A percentile compares a stretch with the other conserved stretches of the same genome.
phyloP scores from a whole-genome alignment of 331 rosid species.

The Acacia pycnantha region DNA sequence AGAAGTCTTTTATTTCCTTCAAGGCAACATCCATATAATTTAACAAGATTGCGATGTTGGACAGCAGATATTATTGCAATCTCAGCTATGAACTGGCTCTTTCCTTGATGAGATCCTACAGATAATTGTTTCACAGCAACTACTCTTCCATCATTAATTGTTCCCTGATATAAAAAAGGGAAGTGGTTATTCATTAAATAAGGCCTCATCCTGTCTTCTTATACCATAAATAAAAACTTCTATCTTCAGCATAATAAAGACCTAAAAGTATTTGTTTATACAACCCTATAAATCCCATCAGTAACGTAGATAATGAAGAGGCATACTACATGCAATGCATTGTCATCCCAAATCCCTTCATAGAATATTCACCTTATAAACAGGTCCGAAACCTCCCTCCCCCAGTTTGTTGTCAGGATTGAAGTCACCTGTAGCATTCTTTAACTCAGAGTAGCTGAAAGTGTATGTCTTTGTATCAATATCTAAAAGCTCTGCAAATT shows the following conservation, averaged over 20 bases:
- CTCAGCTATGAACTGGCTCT: conserved; percentile 70
- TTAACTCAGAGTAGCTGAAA: conserved; percentile 63
- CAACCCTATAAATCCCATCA: not conserved
- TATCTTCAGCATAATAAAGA: not conserved
- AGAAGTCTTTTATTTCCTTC: conserved; percentile 70
- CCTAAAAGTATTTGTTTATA: not conserved
- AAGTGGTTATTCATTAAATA: not conserved
- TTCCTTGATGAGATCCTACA: conserved; percentile 76
- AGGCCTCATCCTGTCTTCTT: not conserved
- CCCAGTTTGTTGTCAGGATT: conserved; percentile 63
- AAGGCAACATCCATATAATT: conserved; percentile 77
- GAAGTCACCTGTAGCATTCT: conserved; percentile 67
- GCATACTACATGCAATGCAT: not conserved
- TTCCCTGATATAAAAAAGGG: conserved; percentile 49
- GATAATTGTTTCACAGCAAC: conserved; percentile 81
- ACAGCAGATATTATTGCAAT: conserved; percentile 84
- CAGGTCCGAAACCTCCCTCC: conserved; percentile 96
- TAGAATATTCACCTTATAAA: conserved; percentile 53
- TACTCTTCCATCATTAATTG: conserved; percentile 67
- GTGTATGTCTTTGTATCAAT: conserved; percentile 69
- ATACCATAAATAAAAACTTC: not conserved
- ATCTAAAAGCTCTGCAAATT: conserved; percentile 58
- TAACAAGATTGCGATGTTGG: conserved; percentile 82
- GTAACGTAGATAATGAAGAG: not conserved
- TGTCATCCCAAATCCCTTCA: not conserved